Evolutionary conservation across 345 rosid species (phyloP), one percentile per base, ranked within the genome.

Genomic region (Nasturtium officinale): DNA sequence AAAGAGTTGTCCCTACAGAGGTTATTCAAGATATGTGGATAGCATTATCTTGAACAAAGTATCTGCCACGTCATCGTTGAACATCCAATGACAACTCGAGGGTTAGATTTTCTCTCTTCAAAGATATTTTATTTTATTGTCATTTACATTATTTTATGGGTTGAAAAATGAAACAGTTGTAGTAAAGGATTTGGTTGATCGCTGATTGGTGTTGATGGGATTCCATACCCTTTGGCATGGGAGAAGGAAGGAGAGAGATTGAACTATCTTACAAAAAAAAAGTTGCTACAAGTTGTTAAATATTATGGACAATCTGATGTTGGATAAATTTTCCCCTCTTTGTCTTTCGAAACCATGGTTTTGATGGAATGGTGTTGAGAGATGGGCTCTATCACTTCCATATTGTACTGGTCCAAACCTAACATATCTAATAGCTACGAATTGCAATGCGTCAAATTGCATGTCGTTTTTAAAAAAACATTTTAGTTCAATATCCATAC

Each of bases 41-140:
- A 89, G 87, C 96, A 89, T 87, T 80, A 86, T 20, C 79, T 42
- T 56, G 65, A 77, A 43, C 46, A 7, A 73, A 50, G 78, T 52
- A 81, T 79, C 83, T 61, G 85, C 91, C 90, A 85, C 80, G 77
- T 85, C 86, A 78, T 64, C 63, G 0, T 48, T 52, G 12, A 25
- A 65, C 68, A 76, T 58, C 97, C 96, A 95, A 88, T 91, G 50
- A 75, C 83, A 72, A 4, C 65, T 67, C 64, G 78, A 37, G 80
- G 0, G 17, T 71, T 75, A 76, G 99, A 95, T 95, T 95, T 95
- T 83, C 84, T 82, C 10, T 37, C 8, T 29, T 2, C 48, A 5
- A 15, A 56, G 80, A 79, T 69, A 78, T 76, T 59, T 80, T 78
- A 52, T 59, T 30, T 71, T 73, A 21, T 38, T 38, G 48, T 23